phyloP scores from a whole-genome alignment of 192 early-diverging fungal genomes.

The Podila minutissima region DNA sequence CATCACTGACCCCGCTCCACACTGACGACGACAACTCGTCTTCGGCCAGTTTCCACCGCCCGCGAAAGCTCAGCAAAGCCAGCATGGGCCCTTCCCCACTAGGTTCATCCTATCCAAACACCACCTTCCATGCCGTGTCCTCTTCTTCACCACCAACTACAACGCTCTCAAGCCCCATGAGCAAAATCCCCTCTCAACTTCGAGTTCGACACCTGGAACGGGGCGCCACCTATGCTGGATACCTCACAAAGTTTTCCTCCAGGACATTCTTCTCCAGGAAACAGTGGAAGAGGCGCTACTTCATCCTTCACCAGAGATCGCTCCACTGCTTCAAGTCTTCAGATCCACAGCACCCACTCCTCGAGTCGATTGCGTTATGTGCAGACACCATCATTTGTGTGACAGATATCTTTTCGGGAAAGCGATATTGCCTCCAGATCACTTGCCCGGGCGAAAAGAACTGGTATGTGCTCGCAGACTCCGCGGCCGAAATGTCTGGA shows the following conservation, averaged over 20 bases:
- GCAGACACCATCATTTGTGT: slow-evolving; percentile 52
- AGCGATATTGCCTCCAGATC: slow-evolving; percentile 49
- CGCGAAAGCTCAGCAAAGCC: slow-evolving; percentile 36
- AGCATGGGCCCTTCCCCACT: slow-evolving; percentile 34
- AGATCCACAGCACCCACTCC: slow-evolving; percentile 36
- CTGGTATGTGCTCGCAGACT: slow-evolving; percentile 56
- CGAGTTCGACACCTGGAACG: slow-evolving; percentile 42
- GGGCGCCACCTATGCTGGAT: slow-evolving; percentile 32
- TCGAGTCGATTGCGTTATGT: slow-evolving; percentile 42
- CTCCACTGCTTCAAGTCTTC: slow-evolving; percentile 57
- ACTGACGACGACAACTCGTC: slow-evolving; percentile 48
- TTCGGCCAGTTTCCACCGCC: slow-evolving; percentile 32
- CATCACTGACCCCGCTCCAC: slow-evolving; percentile 12
- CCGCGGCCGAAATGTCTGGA: slow-evolving; percentile 51
- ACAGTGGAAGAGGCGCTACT: slow-evolving; percentile 55
- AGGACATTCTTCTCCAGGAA: slow-evolving; percentile 51
- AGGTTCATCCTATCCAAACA: slow-evolving; percentile 12
- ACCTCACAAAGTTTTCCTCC: slow-evolving; percentile 49
- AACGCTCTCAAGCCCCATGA: background rate
- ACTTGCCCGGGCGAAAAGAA: slow-evolving; percentile 38
- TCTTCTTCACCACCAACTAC: slow-evolving; percentile 11
- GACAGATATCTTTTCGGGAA: slow-evolving; percentile 51
- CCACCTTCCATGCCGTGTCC: slow-evolving; percentile 14
- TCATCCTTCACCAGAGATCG: slow-evolving; percentile 44
- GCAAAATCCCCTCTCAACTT: slow-evolving; percentile 13